These are phyloP conservation scores for Colletotrichum shisoi DNA, from an alignment of 2,329 filamentous ascomycete genomes.

Conservation along the genomic window DNA sequence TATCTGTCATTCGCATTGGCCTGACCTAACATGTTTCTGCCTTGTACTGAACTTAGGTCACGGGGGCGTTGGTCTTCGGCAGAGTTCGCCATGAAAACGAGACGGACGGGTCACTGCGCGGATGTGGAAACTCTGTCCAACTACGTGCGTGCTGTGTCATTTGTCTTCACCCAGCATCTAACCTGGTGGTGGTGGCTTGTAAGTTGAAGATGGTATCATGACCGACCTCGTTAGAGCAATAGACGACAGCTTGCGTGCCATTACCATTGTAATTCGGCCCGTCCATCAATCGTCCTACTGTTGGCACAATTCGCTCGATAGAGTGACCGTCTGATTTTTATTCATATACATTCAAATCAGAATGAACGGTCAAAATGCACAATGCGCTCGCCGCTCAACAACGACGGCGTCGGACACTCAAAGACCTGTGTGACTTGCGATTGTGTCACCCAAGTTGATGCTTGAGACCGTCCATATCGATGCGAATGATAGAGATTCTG, in stretches of 20 bases:
- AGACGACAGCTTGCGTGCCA: constrained; percentile 5
- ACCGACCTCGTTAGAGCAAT: constrained; percentile 4
- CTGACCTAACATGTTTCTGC: neutral
- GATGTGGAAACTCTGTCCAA: constrained; percentile 32
- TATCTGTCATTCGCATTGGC: constrained; percentile 1
- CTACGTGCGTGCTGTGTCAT: neutral
- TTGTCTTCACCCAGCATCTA: neutral
- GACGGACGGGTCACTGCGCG: constrained; percentile 32
- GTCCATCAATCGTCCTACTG: neutral
- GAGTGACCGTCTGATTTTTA: neutral
- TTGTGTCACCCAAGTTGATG: neutral
- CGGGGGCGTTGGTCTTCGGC: constrained; percentile 13
- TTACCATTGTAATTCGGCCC: neutral
- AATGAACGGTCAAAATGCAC: neutral
- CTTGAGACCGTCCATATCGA: neutral
- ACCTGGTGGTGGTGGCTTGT: neutral
- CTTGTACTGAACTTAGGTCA: neutral
- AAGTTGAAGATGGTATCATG: too few relatives aligned
- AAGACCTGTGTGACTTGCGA: neutral
- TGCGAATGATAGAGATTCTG: constrained; percentile 10
- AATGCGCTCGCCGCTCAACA: neutral
- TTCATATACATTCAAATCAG: neutral
- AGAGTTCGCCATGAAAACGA: constrained; percentile 24
- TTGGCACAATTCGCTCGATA: neutral
- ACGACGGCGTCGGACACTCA: neutral